Conservation (phyloP, 176 grass and related monocot genomes). For the Neostapfia colusana region DNA sequence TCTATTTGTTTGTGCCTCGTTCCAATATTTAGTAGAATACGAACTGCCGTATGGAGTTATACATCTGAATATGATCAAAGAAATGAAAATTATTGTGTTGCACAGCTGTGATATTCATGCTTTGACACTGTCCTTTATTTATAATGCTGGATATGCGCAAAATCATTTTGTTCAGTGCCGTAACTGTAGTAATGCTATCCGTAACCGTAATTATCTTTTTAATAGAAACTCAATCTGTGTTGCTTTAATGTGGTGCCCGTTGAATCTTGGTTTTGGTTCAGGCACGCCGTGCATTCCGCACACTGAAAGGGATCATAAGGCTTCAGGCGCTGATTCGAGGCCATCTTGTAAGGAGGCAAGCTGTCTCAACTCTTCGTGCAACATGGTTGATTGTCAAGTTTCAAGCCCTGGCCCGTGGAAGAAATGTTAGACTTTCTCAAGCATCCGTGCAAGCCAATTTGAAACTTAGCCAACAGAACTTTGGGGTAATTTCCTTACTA, state of each 20-base stretch:
- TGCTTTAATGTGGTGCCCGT: conserved; percentile 1
- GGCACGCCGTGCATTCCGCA: conserved; percentile 77
- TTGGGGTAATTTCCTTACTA: conserved; percentile 36
- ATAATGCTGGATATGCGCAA: not conserved
- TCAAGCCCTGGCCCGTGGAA: conserved; percentile 70
- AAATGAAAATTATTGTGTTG: not conserved
- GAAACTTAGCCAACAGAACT: conserved; percentile 37
- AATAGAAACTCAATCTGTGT: not conserved
- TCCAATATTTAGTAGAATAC: not conserved
- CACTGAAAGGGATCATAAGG: conserved; percentile 77
- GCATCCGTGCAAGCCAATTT: conserved; percentile 27
- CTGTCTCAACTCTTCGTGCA: conserved; percentile 68
- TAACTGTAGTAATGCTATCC: not conserved
- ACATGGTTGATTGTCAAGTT: conserved; percentile 78
- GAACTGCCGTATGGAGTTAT: not conserved
- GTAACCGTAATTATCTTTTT: not conserved
- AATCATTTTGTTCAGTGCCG: not conserved
- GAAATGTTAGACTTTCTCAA: conserved; percentile 53
- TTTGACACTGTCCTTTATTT: not conserved
- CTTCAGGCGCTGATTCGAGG: conserved; percentile 83
- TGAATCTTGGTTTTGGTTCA: conserved; percentile 29
- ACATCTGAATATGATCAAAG: not conserved
- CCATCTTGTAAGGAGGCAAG: conserved; percentile 89
- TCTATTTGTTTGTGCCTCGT: not conserved
- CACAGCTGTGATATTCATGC: not conserved